Conservation (phyloP, 345 rosid genomes). For the Camelina sativa region DNA sequence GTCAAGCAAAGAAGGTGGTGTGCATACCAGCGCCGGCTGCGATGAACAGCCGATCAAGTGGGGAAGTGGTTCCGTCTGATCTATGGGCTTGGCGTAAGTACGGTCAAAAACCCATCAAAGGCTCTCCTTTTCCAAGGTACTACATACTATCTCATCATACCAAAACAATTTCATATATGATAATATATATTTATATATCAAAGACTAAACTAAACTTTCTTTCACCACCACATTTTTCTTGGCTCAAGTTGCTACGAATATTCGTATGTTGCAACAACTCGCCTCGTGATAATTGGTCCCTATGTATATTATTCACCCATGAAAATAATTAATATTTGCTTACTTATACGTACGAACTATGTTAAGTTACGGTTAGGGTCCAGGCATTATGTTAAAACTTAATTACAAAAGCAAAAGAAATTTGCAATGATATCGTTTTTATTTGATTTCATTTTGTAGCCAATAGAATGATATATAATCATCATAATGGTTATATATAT, state of each 20-base stretch:
- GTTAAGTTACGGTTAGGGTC: neutral
- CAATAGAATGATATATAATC: neutral
- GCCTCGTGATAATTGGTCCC: constrained; percentile 21
- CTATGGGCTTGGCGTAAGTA: constrained; percentile 99
- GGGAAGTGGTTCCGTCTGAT: constrained; percentile 90
- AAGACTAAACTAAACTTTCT: neutral
- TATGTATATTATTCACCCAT: neutral
- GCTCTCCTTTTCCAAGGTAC: constrained; percentile 94
- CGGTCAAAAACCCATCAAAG: constrained; percentile 88
- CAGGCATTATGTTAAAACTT: neutral
- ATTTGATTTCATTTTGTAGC: neutral
- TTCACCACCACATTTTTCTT: constrained; percentile 17
- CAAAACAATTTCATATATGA: neutral
- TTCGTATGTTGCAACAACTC: constrained; percentile 8
- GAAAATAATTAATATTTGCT: neutral
- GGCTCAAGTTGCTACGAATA: constrained; percentile 35
- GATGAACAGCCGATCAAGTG: constrained; percentile 72
- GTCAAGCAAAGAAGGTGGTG: constrained; percentile 78
- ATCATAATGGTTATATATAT: neutral
- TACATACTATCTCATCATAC: neutral
- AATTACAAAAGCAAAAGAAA: neutral
- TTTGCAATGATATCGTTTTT: neutral
- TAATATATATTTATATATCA: neutral
- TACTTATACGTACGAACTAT: neutral
- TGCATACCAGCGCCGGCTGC: constrained; percentile 83